Base-by-base conservation (phyloP, 495 filamentous ascomycete species). In the Cercophora scortea region DNA sequence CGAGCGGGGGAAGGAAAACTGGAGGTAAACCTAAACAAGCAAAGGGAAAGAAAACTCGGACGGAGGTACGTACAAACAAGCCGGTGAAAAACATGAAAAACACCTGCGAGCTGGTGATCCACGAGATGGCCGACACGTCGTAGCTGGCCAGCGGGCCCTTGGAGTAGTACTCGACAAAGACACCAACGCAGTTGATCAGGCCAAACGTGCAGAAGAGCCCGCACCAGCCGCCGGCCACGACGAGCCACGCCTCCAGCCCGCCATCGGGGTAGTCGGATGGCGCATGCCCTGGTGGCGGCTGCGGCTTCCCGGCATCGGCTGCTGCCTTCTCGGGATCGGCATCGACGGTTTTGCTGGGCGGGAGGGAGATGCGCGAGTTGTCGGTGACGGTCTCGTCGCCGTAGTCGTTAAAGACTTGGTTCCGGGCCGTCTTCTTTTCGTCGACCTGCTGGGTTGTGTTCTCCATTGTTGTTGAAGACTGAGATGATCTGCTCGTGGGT, bases 131-230 rank as follows among this genome's bases (percentile, higher is more conserved):
- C 42, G 70, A 75, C 4, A 73, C 59, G 15, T 70, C 65, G 58
- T 81, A 80, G 18, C 68, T 52, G 0, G 53, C 53, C 6, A 86
- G 64, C 41, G 77, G 73, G 43, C 78, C 64, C 1, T 61, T 35
- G 47, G 57, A 54, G 51, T 83, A 86, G 61, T 83, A 82, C 36
- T 71, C 62, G 51, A 82, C 74, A 64, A 84, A 84, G 34, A 81
- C 72, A 17, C 83, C 84, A 47, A 86, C 80, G 52, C 79, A 78
- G 59, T 85, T 85, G 42, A 85, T 76, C 71, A 80, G 80, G 6
- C 84, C 82, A 59, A 85, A 86, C 50, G 77, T 79, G 49, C 78
- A 79, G 61, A 86, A 86, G 44, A 88, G 61, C 39, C 74, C 76
- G 42, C 74, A 80, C 66, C 81, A 87, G 4, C 75, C 81, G 45